Evolutionary conservation across 805 yeast species (phyloP).

Genomic region (Ascoidea tarda): DNA sequence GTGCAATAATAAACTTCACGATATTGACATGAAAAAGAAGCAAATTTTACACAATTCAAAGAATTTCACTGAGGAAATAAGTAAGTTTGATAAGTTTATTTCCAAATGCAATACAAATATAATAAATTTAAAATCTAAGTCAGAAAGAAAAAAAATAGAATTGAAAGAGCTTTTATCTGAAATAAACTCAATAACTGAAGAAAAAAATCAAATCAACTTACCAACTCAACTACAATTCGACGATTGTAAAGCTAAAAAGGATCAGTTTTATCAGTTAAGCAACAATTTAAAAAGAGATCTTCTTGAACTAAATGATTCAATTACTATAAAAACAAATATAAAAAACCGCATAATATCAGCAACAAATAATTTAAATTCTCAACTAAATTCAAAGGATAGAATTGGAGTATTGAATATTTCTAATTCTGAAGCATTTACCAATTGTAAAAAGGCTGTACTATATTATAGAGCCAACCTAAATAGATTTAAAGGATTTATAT

Average conservation of each 20-base stretch:
- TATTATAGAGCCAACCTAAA: constrained; percentile 20
- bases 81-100: background rate
- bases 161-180: background rate
- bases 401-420: constrained; percentile 28
- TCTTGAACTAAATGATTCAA: constrained; percentile 20
- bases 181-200: background rate
- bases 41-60: background rate
- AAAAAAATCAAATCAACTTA: constrained; percentile 10
- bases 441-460: constrained; percentile 19
- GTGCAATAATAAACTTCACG: constrained; percentile 7
- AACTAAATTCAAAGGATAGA: constrained; percentile 34
- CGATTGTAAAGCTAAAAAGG: constrained; percentile 12
- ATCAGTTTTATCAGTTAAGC: constrained; percentile 12
- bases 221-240: constrained; percentile 13
- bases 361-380: constrained; percentile 21
- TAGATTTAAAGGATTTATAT: constrained; percentile 28
- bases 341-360: constrained; percentile 19
- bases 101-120: constrained; percentile 1
- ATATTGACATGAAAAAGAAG: constrained; percentile 1
- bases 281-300: constrained; percentile 11
- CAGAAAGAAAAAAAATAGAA: background rate
- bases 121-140: background rate
- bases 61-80: constrained; percentile 1
- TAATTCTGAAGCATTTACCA: constrained; percentile 16
- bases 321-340: constrained; percentile 22